phyloP scores from a whole-genome alignment of 2,329 filamentous ascomycete genomes.

The Trichoderma endophyticum region DNA sequence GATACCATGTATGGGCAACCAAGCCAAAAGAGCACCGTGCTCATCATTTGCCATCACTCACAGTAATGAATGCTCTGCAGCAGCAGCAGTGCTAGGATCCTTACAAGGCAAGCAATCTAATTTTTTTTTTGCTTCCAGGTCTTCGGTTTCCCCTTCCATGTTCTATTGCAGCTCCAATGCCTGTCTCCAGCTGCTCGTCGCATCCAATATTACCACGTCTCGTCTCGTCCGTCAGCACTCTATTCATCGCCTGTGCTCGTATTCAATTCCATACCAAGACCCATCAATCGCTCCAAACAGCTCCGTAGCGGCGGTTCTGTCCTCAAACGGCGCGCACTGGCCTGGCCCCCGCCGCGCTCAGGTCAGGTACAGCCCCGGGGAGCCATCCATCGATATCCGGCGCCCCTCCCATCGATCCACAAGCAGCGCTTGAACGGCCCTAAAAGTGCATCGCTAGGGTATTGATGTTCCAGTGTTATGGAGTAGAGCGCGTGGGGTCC shows the following conservation, averaged over 20 bases:
- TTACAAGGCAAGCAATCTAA: not conserved
- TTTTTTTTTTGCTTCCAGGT: not conserved
- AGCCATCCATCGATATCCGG: not conserved
- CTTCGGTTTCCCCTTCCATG: not conserved
- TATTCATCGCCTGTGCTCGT: not conserved
- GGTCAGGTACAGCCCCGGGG: constrained; percentile 2
- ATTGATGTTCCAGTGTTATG: no score
- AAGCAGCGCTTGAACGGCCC: not conserved
- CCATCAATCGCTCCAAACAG: not conserved
- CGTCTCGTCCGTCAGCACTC: not conserved
- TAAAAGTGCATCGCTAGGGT: not conserved
- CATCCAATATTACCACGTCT: not conserved
- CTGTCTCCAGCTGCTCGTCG: not conserved
- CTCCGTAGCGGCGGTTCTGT: not conserved
- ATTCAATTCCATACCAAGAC: not conserved
- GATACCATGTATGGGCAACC: not conserved
- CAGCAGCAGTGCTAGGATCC: not conserved
- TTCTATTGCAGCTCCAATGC: not conserved
- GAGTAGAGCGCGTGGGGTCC: not conserved
- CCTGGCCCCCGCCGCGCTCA: not conserved
- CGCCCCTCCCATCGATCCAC: not conserved
- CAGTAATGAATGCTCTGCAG: not conserved
- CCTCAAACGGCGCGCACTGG: not conserved
- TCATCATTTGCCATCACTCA: no score
- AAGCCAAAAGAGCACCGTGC: not conserved